These are phyloP conservation scores for Aspergillus awamori DNA, from an alignment of 2,329 filamentous ascomycete genomes.

Conservation along the genomic window DNA sequence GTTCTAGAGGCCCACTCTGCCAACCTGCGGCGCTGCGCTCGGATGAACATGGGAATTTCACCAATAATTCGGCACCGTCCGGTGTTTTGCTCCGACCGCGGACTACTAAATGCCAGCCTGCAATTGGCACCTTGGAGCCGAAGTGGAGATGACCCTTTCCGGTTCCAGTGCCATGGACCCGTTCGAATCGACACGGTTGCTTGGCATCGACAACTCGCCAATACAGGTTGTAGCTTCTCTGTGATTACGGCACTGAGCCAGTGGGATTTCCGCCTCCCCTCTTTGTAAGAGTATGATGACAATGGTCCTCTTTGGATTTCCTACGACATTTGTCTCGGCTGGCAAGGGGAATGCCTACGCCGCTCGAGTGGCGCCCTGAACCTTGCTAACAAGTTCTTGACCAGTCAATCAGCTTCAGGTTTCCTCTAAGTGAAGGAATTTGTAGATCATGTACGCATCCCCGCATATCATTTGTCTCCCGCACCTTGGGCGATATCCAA, in stretches of 20 bases:
- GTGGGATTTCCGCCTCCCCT: neutral
- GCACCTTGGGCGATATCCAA: neutral
- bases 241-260: neutral
- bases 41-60: conserved; percentile 1
- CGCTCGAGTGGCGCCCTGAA: neutral
- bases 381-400: neutral
- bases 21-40: neutral
- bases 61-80: conserved; percentile 7
- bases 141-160: conserved; percentile 3
- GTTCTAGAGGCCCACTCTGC: neutral
- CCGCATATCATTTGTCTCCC: neutral
- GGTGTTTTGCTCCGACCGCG: conserved; percentile 10
- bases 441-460: neutral
- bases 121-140: conserved; percentile 13
- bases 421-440: neutral
- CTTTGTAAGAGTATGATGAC: neutral
- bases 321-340: neutral
- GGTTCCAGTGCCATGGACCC: neutral
- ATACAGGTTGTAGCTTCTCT: neutral
- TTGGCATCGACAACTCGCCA: conserved; percentile 12
- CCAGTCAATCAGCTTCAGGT: neutral
- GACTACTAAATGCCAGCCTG: neutral
- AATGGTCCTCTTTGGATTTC: neutral
- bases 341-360: neutral
- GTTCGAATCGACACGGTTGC: neutral